Evolutionary conservation across 139 green algal species (phyloP), one percentile per base, ranked within the genome.

Genomic region (Chlamydomonas urium): DNA sequence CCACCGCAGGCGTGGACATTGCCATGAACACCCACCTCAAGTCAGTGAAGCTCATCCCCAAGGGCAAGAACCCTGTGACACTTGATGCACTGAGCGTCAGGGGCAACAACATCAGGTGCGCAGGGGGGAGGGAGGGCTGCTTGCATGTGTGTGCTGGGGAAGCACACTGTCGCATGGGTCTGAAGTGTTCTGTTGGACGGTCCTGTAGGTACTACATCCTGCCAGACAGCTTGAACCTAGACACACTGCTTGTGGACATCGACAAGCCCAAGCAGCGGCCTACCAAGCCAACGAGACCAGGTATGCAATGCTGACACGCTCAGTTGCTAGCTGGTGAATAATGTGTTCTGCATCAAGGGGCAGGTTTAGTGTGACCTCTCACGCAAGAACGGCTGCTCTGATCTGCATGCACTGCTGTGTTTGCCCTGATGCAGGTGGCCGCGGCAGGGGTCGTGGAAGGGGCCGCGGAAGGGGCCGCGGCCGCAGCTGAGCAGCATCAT

Each of bases 21-120:
- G 93, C 93, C 10, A 99, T 99, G 96, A 99, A 99, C 85, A 99
- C 94, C 6, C 96, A 99, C 78, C 66, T 99, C 19, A 97, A 97
- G 68, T 83, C 81, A 2, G 94, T 99, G 1, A 99, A 98, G 83
- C 76, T 99, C 35, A 94, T 94, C n/a, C 78, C 89, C 0, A 94
- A 94, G 47, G 95, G 95, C 5, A 92, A 93, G 72, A 93, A 91
- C 76, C 87, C 96, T 1, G 68, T 97, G 21, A 88, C 60, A 19
- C 70, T 99, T 33, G 92, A 98, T 58, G 84, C 96, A 24, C 84
- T 99, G 74, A 95, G 89, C 77, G 82, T 98, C 2, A 84, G 92
- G 14, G 90, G 90, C n/a, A 91, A 90, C 75, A 93, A 82, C 37
- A 93, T 96, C 61, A 75, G 90, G 38, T 91, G 57, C 4, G 48